Evolutionary conservation across 306 rosid species (phyloP), one percentile per base, ranked within the genome.

Genomic region (Biancaea sappan): DNA sequence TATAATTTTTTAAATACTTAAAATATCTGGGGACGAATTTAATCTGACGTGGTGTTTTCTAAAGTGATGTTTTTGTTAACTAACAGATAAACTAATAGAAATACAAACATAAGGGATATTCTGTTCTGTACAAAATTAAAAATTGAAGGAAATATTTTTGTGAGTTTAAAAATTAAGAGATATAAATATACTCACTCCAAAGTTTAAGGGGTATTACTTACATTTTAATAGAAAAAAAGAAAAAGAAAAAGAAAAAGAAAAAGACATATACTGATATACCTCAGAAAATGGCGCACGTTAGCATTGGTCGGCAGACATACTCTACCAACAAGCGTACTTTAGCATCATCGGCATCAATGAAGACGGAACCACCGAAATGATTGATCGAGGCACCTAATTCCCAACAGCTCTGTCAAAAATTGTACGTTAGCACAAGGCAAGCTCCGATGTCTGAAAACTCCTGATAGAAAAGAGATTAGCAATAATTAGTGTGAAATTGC

Each of bases 361-460:
- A 37, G 71, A 73, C 62, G 78, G 78, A 81, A 79, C 40, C 70
- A 75, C 50, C 79, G 25, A 35, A 75, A 52, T 61, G 68, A 79
- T 70, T 53, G 64, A 48, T 14, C 31, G 76, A 66, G 53, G 43
- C 74, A 70, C 46, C 59, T 44, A 57, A 57, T 35, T 34, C 54
- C 69, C 76, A 66, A 54, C 81, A 59, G 14, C 79, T 19, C 37
- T 11, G 18, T 44, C 69, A 43, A 52, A 60, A 66, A 52, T 63
- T 57, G 72, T 34, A 72, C 68, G 60, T 72, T 74, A 56, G 78
- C 79, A 75, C 69, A 28, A 52, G 32, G n/a, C 75, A 71, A 1
- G 28, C 12, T 56, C 15, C 28, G 9, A 34, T 29, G 47, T 32
- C 66, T 29, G 60, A 43, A 14, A 43, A 2, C 48, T 43, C 0